phyloP scores from a whole-genome alignment of 441 rosid species.

The Sinapis alba region DNA sequence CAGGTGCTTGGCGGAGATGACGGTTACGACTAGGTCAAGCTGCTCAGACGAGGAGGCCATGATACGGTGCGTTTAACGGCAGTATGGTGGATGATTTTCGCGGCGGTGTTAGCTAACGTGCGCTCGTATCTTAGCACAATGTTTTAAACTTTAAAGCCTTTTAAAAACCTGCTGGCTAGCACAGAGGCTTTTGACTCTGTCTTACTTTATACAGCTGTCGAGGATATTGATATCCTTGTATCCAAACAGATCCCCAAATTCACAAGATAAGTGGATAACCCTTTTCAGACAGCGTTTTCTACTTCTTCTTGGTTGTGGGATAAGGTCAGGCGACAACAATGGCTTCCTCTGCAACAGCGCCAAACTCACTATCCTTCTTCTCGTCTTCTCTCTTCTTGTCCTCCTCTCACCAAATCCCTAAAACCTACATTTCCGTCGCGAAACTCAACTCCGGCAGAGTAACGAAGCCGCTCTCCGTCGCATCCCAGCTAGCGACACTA shows the following conservation, averaged over 20 bases:
- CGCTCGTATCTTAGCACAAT: not conserved
- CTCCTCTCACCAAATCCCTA: constrained; percentile 39
- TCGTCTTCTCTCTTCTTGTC: constrained; percentile 62
- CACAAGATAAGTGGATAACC: constrained; percentile 33
- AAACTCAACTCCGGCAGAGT: constrained; percentile 38
- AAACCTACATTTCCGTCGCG: constrained; percentile 28
- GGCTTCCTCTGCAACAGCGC: constrained; percentile 46
- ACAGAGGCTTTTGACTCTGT: constrained; percentile 9
- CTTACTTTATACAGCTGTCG: constrained; percentile 13
- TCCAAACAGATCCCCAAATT: constrained; percentile 26
- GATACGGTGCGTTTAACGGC: constrained; percentile 27
- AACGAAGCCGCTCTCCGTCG: constrained; percentile 44
- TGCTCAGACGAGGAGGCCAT: constrained; percentile 48
- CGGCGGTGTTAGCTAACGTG: not conserved
- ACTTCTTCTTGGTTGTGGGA: constrained; percentile 23
- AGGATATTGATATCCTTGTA: constrained; percentile 7
- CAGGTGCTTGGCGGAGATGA: constrained; percentile 59
- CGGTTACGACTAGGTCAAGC: constrained; percentile 49
- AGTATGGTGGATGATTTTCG: not conserved
- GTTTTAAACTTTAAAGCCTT: not conserved
- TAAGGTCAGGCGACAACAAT: constrained; percentile 28
- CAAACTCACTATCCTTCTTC: constrained; percentile 72
- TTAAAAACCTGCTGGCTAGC: not conserved
- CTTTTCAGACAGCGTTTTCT: constrained; percentile 8
- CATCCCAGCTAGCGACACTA: constrained; percentile 61